Conservation (phyloP, 352 stramenopile genomes). For the Globisporangium iwayamae region DNA sequence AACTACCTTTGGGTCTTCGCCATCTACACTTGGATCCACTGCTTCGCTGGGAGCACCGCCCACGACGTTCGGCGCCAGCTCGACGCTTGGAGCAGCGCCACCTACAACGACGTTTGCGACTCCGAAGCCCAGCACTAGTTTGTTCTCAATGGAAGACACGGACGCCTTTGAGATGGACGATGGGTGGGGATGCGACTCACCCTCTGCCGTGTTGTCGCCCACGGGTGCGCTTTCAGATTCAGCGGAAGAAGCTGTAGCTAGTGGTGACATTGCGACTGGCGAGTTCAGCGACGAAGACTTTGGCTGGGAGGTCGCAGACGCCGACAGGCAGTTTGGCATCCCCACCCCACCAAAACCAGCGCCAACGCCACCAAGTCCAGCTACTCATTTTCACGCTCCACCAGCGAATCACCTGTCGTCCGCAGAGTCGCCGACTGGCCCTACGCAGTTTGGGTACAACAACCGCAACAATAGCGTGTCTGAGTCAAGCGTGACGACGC, state of each 20-base stretch:
- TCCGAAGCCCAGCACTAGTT: slow-evolving; percentile 29
- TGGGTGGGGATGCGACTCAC: slow-evolving; percentile 70
- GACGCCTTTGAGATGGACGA: slow-evolving; percentile 65
- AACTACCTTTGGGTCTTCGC: background rate
- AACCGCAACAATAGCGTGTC: background rate
- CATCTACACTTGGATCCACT: background rate
- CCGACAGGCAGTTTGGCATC: slow-evolving; percentile 16
- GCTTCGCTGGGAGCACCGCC: slow-evolving; percentile 3
- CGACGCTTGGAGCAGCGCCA: slow-evolving; percentile 2
- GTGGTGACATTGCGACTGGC: background rate
- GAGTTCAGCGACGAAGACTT: slow-evolving; percentile 32
- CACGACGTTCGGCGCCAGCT: background rate
- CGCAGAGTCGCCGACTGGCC: background rate
- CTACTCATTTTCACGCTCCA: background rate
- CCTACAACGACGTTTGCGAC: slow-evolving; percentile 1
- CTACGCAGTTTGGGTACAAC: slow-evolving; percentile 4
- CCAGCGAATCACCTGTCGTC: background rate
- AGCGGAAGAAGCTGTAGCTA: slow-evolving; percentile 20
- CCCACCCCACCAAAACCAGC: slow-evolving; percentile 13
- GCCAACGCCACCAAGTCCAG: background rate
- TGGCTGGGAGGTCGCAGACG: slow-evolving; percentile 43
- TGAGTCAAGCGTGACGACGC: background rate
- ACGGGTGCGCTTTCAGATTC: slow-evolving; percentile 47
- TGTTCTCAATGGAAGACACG: slow-evolving; percentile 76
- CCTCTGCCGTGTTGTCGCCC: slow-evolving; percentile 62